Conservation (phyloP, 345 rosid genomes). For the Eucalyptus sp. region DNA sequence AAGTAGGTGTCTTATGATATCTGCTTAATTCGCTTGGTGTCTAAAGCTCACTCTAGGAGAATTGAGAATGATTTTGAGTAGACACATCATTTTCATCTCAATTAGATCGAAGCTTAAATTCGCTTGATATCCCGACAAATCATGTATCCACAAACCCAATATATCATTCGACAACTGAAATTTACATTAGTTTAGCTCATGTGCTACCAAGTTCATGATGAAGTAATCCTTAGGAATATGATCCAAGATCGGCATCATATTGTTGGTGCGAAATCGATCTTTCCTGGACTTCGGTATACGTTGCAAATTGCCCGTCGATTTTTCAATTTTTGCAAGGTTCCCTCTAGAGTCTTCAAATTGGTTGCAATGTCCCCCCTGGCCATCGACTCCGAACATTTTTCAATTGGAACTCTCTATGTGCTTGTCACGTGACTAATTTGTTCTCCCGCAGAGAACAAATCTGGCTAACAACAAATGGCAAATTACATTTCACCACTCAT, state of each 20-base stretch:
- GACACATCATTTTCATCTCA: neutral
- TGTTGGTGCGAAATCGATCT: neutral
- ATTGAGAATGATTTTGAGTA: neutral
- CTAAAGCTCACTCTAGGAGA: neutral
- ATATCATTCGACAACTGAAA: neutral
- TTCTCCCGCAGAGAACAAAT: neutral
- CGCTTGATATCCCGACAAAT: neutral
- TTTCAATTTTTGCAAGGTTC: neutral
- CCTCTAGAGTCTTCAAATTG: neutral
- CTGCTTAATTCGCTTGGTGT: neutral
- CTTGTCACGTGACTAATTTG: neutral
- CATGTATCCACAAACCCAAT: rapidly evolving
- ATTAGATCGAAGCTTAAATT: neutral
- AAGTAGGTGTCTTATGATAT: neutral
- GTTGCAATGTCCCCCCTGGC: neutral
- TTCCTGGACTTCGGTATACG: neutral
- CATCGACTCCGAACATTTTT: neutral
- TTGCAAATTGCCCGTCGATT: neutral
- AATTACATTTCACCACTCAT: neutral
- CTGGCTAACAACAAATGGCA: neutral
- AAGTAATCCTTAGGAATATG: neutral
- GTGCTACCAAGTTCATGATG: neutral
- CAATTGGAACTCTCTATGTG: neutral
- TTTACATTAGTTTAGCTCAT: neutral
- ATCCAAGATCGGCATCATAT: neutral